These are phyloP conservation scores for Diaporthe citri DNA, from an alignment of 2,329 filamentous ascomycete genomes.

Conservation along the genomic window DNA sequence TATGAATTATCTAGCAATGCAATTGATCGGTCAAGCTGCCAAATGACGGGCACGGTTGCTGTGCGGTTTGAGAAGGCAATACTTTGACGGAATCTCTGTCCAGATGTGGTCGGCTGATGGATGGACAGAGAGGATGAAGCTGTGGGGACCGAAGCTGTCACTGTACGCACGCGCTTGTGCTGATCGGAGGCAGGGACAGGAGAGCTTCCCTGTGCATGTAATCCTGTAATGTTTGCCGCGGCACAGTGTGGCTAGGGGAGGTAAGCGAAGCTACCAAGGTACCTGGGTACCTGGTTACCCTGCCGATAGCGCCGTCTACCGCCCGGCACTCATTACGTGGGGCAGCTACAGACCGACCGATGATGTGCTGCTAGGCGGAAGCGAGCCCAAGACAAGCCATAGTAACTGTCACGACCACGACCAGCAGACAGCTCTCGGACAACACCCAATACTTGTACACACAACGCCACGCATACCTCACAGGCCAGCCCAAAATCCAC, in stretches of 20 bases:
- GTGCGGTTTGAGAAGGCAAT: background rate
- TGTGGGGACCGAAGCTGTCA: constrained; percentile 10
- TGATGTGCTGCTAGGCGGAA: constrained; percentile 34
- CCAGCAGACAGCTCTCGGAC: constrained; percentile 19
- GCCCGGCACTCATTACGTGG: constrained; percentile 30
- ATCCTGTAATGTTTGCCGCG: background rate
- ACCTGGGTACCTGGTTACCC: background rate
- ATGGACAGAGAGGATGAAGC: constrained; percentile 17
- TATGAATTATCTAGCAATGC: background rate
- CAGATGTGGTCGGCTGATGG: background rate
- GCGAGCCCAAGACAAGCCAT: constrained; percentile 10
- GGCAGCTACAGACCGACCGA: constrained; percentile 32
- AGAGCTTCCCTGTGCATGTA: background rate
- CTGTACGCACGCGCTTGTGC: background rate
- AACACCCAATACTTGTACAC: background rate
- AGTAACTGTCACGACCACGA: background rate
- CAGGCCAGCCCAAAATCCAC: background rate
- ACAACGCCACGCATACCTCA: background rate
- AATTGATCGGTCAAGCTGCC: background rate
- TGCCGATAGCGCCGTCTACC: constrained; percentile 8
- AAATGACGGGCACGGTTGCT: background rate
- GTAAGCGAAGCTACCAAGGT: background rate
- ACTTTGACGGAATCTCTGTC: background rate
- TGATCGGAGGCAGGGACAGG: constrained; percentile 6
- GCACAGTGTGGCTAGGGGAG: constrained; percentile 6